These are phyloP conservation scores for Phaeomoniella chlamydospora DNA, from an alignment of 2,329 filamentous ascomycete species.

Conservation along the genomic window DNA sequence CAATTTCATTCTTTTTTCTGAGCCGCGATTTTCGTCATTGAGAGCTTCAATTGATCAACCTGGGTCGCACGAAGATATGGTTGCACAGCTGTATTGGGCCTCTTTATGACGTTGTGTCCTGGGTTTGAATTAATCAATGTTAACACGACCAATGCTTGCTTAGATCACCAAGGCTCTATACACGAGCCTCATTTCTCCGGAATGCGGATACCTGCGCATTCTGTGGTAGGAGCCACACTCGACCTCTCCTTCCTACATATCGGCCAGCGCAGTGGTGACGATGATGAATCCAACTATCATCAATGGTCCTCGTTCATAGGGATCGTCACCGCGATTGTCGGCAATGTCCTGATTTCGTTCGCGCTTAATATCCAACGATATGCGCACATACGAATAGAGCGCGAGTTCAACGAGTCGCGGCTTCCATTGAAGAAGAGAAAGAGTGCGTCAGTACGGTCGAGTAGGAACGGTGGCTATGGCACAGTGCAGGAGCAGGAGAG, in stretches of 20 bases:
- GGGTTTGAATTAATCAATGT: too few species aligned
- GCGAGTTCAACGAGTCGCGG: slow-evolving; percentile 44
- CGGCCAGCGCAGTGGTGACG: not conserved
- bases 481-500: slow-evolving; percentile 7
- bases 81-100: too few species aligned
- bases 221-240: not conserved
- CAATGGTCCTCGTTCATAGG: slow-evolving; percentile 87
- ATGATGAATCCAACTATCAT: not conserved
- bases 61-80: too few species aligned
- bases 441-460: slow-evolving; percentile 1
- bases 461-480: slow-evolving; percentile 5
- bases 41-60: too few species aligned
- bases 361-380: slow-evolving; percentile 95
- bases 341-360: slow-evolving; percentile 87
- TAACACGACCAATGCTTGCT: too few species aligned
- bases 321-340: slow-evolving; percentile 80
- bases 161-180: too few species aligned
- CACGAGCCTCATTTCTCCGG: not conserved
- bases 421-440: slow-evolving; percentile 2
- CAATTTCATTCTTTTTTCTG: too few species aligned
- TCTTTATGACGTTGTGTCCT: too few species aligned
- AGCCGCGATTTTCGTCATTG: too few species aligned
- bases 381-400: slow-evolving; percentile 72
- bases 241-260: not conserved
- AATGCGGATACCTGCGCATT: not conserved